Percentiles rank a stretch among this genome's conserved stretches.
Conservation (phyloP, 2,329 filamentous ascomycete species). For the Phialophora macrospora region DNA sequence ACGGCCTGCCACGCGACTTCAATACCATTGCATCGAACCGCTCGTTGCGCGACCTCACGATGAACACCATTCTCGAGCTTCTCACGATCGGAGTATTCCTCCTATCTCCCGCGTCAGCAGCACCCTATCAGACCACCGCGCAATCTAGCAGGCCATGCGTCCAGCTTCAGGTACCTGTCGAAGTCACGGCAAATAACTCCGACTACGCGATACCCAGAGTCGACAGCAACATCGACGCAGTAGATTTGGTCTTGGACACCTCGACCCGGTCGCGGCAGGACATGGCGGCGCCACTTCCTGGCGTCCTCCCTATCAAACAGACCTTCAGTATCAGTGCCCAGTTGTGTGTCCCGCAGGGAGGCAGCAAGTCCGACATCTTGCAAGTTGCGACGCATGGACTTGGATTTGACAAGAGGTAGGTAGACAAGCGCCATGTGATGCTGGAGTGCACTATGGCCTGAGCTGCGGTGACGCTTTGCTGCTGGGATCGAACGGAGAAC, state of each 20-base stretch:
- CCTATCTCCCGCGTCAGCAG: no score
- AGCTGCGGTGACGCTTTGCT: no score
- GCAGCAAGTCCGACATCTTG: slow-evolving; percentile 3
- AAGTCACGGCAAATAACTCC: background rate
- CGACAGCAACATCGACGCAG: background rate
- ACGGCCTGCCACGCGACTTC: no score
- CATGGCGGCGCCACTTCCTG: background rate
- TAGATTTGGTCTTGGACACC: background rate
- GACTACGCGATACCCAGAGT: background rate
- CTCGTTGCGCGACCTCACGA: no score
- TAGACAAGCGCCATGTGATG: background rate
- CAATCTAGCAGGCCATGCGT: background rate
- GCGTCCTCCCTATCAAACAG: background rate
- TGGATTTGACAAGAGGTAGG: background rate
- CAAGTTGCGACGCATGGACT: slow-evolving; percentile 1
- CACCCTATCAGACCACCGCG: no score
- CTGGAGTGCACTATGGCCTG: no score
- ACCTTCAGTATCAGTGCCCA: background rate
- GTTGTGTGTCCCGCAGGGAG: background rate
- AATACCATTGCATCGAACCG: no score
- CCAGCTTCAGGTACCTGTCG: background rate
- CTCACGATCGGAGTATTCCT: no score
- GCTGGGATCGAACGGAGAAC: no score
- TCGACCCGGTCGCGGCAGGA: background rate
- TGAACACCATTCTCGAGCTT: no score